These are phyloP conservation scores for Umbellularia californica DNA, from an alignment of 164 flowering plant species.

Conservation along the genomic window DNA sequence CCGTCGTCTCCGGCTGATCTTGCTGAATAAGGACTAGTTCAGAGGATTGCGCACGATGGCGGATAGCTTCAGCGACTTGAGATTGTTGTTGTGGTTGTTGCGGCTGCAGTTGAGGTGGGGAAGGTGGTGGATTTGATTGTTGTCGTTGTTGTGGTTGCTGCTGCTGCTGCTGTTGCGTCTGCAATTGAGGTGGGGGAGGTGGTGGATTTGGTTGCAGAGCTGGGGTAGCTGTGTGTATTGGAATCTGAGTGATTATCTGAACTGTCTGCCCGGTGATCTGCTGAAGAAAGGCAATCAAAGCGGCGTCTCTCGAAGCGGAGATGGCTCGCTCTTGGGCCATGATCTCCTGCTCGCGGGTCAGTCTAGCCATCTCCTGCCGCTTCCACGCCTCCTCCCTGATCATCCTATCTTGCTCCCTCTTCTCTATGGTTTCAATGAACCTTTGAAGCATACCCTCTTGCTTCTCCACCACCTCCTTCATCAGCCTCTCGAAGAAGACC, in stretches of 20 bases:
- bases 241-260: conserved; percentile 11
- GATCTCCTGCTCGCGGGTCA: conserved; percentile 50
- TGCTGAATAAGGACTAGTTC: conserved; percentile 36
- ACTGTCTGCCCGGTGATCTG: conserved; percentile 57
- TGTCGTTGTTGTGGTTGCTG: conserved; percentile 12
- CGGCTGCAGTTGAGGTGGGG: conserved; percentile 14
- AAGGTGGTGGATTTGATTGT: conserved; percentile 2
- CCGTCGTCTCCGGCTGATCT: conserved; percentile 27
- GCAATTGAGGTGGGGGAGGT: conserved; percentile 10
- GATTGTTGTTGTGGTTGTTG: conserved; percentile 7
- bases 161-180: background rate
- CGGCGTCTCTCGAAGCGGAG: conserved; percentile 62
- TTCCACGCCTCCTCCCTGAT: conserved; percentile 79
- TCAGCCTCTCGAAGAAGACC: conserved; percentile 55
- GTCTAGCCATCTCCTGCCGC: conserved; percentile 57
- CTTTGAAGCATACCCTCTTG: conserved; percentile 64
- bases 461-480: conserved; percentile 69
- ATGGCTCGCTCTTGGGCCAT: conserved; percentile 58
- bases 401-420: conserved; percentile 65
- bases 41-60: conserved; percentile 23
- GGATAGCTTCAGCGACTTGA: conserved; percentile 8
- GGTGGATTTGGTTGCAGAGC: conserved; percentile 4
- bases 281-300: conserved; percentile 58
- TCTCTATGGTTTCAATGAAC: conserved; percentile 61
- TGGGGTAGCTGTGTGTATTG: conserved; percentile 17